Percentiles rank a stretch among this genome's conserved stretches.
phyloP scores from a whole-genome alignment of 495 filamentous ascomycete genomes.

The Xylaria flabelliformis region DNA sequence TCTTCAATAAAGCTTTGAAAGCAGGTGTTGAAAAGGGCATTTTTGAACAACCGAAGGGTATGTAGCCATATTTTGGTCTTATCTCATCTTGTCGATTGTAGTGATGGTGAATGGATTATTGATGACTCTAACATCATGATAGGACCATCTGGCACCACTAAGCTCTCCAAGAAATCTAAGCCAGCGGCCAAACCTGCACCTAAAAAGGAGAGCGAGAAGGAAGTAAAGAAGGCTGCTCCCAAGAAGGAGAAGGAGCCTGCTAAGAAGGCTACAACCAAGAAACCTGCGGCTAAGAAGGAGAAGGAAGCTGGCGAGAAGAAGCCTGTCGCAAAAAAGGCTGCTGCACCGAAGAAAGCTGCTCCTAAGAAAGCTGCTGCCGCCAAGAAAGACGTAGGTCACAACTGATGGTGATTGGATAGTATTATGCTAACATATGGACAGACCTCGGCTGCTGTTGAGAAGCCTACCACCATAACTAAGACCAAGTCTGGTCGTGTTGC shows the following conservation, averaged over 20 bases:
- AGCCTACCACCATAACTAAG: constrained; percentile 76
- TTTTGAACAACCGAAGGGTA: constrained; percentile 96
- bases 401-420: background rate
- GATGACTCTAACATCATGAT: constrained; percentile 30
- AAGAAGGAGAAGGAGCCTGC: constrained; percentile 53
- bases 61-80: constrained; percentile 34
- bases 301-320: constrained; percentile 56
- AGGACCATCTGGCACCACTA: constrained; percentile 94
- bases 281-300: constrained; percentile 59
- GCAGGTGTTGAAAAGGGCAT: constrained; percentile 86
- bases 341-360: constrained; percentile 60
- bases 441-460: constrained; percentile 71
- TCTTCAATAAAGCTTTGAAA: constrained; percentile 94
- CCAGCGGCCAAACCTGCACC: constrained; percentile 53
- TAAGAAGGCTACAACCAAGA: constrained; percentile 53
- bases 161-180: constrained; percentile 88
- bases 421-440: constrained; percentile 24
- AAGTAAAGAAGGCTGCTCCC: constrained; percentile 43
- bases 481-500: constrained; percentile 92
- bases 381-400: constrained; percentile 52
- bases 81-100: background rate
- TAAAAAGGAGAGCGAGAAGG: constrained; percentile 57
- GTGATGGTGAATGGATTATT: background rate
- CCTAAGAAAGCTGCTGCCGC: constrained; percentile 59
- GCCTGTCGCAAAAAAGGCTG: constrained; percentile 57